phyloP scores from a whole-genome alignment of 805 yeast species.

The Clavispora phyllophila region DNA sequence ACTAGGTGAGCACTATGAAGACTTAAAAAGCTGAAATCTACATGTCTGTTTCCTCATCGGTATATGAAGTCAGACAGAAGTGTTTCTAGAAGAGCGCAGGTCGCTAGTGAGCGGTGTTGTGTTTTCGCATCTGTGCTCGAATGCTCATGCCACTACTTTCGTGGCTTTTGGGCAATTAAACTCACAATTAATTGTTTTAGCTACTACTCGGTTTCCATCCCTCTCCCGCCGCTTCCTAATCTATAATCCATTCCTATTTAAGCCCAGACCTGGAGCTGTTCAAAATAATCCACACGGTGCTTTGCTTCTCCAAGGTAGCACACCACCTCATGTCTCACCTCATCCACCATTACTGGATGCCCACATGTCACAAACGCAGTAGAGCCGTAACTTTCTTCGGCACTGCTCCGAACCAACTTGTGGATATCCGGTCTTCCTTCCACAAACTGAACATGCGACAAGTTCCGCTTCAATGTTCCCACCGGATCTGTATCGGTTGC shows the following conservation, averaged over 20 bases:
- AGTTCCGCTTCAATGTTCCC: constrained; percentile 3
- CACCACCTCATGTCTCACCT: constrained; percentile 19
- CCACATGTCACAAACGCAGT: constrained; percentile 27
- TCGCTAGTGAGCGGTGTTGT: too few species aligned
- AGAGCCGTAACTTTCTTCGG: constrained; percentile 8
- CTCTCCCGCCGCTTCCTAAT: neutral
- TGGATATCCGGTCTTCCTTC: constrained; percentile 13
- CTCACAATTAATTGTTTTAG: too few species aligned
- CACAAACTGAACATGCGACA: constrained; percentile 8
- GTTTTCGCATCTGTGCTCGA: too few species aligned
- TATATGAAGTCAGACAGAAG: too few species aligned
- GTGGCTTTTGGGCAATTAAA: too few species aligned
- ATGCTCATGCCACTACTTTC: too few species aligned
- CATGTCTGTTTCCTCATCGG: too few species aligned
- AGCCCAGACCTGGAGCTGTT: constrained; percentile 19
- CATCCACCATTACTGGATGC: constrained; percentile 31
- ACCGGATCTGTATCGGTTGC: constrained; percentile 1
- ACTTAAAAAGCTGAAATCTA: too few species aligned
- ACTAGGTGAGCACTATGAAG: too few species aligned
- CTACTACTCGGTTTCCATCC: too few species aligned
- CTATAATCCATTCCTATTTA: constrained; percentile 7
- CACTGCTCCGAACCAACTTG: constrained; percentile 4
- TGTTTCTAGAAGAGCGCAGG: too few species aligned
- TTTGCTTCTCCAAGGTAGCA: constrained; percentile 1
- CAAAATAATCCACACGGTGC: constrained; percentile 14